Evolutionary conservation across 768 basidiomycete genomes (phyloP), one percentile per base, ranked within the genome.

Genomic region (Termitomyces sp.): DNA sequence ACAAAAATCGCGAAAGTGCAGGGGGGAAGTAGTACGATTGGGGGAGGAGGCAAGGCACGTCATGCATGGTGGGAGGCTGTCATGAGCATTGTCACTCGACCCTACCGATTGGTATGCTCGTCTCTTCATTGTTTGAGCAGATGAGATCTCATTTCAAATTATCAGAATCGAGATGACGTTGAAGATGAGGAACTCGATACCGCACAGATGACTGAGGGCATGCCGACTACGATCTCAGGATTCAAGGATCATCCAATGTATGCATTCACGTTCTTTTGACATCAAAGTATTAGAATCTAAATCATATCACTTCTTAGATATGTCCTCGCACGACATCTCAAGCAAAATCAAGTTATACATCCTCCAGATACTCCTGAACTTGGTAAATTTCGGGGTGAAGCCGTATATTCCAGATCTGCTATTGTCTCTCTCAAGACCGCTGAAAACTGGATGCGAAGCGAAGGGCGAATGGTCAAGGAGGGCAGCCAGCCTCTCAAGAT

Each of bases 181-280:
- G 97, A 99, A 72, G 94, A 98, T 64, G 89, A 91, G 26, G 93
- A 97, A 71, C 75, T 99, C 24, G 78, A 89, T 58, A 75, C 75
- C 0, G 83, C 84, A 58, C 89, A 92, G 68, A 70, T 90, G 68
- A 86, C 81, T 48, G 95, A 96, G 72, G 93, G 88, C 26, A 97
- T 99, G 94, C 97, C 97, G 0, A 87, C 86, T 18, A 87, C 88
- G 12, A 79, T 98, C 55, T 77, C 81, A 29, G 97, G 94, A 2
- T 98, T 98, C 82, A 98, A 98, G 70, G 88, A 92, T 65, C 97
- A 99, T 73, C 94, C 95, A 5, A 68, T 96, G 88, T 96, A 65
- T 51, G 86, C 71, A 16, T 54, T 34, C 29, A 53, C 20, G 59
- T 55, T 39, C 46, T 39, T 61, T 59, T 15, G 18, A n/a, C 16